These are phyloP conservation scores for Alternaria triticina DNA, from an alignment of 2,329 filamentous ascomycete genomes.

Conservation along the genomic window DNA sequence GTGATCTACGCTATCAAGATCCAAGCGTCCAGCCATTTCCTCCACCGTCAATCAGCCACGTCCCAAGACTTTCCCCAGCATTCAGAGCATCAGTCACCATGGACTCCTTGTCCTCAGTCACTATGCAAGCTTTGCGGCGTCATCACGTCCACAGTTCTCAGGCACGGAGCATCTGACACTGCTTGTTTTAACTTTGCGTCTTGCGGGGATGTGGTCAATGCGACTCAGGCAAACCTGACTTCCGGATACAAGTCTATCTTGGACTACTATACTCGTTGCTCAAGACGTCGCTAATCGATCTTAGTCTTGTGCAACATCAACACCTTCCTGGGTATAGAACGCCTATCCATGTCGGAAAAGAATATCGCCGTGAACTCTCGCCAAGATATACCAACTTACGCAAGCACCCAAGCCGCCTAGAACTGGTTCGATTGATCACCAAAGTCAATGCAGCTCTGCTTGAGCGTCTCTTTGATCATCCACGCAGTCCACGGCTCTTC, in stretches of 20 bases:
- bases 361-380: background rate
- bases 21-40: background rate
- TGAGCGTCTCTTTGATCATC: background rate
- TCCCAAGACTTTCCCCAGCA: background rate
- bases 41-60: background rate
- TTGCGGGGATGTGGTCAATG: constrained; percentile 9
- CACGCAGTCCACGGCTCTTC: too few relatives aligned
- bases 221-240: constrained; percentile 1
- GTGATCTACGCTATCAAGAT: background rate
- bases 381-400: background rate
- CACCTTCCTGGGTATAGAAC: background rate
- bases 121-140: background rate
- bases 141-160: background rate
- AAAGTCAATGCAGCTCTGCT: background rate
- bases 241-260: background rate
- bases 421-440: background rate
- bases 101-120: background rate
- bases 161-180: constrained; percentile 10
- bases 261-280: background rate
- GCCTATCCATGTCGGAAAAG: background rate
- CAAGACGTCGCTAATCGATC: background rate
- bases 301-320: background rate
- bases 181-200: constrained; percentile 12
- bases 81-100: background rate
- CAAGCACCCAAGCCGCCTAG: background rate